phyloP scores from a whole-genome alignment of 164 flowering plant genomes.

The Buxus sempervirens region DNA sequence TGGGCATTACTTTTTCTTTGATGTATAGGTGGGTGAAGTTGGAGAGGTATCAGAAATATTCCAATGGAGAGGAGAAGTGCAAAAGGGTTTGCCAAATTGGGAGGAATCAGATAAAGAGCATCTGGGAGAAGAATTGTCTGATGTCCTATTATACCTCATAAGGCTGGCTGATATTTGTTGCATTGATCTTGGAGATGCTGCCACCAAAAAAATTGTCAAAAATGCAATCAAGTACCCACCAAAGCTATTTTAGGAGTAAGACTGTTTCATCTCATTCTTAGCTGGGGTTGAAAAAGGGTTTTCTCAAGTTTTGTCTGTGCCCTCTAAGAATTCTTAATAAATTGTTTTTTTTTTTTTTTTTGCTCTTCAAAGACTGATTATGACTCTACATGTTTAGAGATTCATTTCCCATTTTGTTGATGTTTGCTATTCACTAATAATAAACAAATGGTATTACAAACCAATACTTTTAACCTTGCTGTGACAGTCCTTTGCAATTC shows the following conservation, averaged over 20 bases:
- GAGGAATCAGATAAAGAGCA: slow-evolving; percentile 55
- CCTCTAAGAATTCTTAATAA: too few relatives aligned
- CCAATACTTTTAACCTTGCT: too few relatives aligned
- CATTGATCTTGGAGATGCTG: slow-evolving; percentile 55
- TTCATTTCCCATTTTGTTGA: too few relatives aligned
- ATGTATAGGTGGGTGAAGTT: slow-evolving; percentile 55
- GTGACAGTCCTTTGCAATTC: too few relatives aligned
- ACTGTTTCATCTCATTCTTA: too few relatives aligned
- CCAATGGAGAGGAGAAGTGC: slow-evolving; percentile 70
- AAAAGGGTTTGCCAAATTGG: slow-evolving; percentile 57
- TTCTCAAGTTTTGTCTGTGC: too few relatives aligned
- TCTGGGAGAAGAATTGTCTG: slow-evolving; percentile 62
- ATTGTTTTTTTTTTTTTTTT: too few relatives aligned
- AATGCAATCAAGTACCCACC: slow-evolving; percentile 51
- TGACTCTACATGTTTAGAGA: too few relatives aligned
- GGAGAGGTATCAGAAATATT: slow-evolving; percentile 69
- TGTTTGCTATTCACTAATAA: too few relatives aligned
- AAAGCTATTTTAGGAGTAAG: not conserved
- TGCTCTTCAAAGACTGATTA: too few relatives aligned
- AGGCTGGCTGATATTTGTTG: slow-evolving; percentile 61
- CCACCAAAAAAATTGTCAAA: slow-evolving; percentile 40
- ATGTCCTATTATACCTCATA: slow-evolving; percentile 54
- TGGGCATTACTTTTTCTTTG: not conserved
- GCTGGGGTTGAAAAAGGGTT: too few relatives aligned
- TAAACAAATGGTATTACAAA: too few relatives aligned